Evolutionary conservation across 176 grass and related monocot species (phyloP).

Genomic region (Tillandsia leiboldiana): DNA sequence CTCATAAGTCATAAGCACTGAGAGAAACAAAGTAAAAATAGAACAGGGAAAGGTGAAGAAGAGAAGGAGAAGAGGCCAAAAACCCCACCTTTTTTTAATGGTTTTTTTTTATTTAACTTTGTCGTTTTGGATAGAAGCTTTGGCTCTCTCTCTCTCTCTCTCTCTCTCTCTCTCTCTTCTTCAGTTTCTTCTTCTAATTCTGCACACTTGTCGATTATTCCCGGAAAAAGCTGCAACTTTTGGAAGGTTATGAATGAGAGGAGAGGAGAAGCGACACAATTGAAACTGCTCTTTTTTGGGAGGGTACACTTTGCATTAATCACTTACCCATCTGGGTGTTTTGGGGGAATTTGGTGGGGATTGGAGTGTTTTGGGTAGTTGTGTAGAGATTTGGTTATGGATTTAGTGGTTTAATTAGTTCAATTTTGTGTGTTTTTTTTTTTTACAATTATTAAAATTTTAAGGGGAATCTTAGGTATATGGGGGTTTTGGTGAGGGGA

Average conservation of each 20-base stretch:
- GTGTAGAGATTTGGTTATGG: slow-evolving; percentile 4
- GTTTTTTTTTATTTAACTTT: neutral
- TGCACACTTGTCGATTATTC: neutral
- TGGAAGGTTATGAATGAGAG: neutral
- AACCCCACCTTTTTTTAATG: neutral
- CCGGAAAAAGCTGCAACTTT: slow-evolving; percentile 23
- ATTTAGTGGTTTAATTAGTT: slow-evolving; percentile 31
- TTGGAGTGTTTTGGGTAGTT: neutral
- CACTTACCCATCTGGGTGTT: slow-evolving; percentile 18
- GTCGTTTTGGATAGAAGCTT: neutral
- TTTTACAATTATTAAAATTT: too few relatives aligned
- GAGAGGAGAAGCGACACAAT: slow-evolving; percentile 32
- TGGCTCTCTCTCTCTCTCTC: neutral
- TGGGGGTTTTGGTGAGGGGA: slow-evolving; percentile 34
- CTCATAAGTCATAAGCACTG: neutral
- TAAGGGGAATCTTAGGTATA: slow-evolving; percentile 8
- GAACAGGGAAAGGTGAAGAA: neutral
- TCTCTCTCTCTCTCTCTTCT: slow-evolving; percentile 9
- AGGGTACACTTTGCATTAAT: neutral
- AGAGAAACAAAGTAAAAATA: neutral
- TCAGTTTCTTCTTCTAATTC: neutral
- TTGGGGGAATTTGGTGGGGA: neutral
- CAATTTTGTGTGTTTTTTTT: slow-evolving; percentile 17
- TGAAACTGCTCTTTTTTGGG: slow-evolving; percentile 46
- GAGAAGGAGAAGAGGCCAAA: neutral